Conservation (phyloP, 345 rosid species). For the Populus ilicifolia region DNA sequence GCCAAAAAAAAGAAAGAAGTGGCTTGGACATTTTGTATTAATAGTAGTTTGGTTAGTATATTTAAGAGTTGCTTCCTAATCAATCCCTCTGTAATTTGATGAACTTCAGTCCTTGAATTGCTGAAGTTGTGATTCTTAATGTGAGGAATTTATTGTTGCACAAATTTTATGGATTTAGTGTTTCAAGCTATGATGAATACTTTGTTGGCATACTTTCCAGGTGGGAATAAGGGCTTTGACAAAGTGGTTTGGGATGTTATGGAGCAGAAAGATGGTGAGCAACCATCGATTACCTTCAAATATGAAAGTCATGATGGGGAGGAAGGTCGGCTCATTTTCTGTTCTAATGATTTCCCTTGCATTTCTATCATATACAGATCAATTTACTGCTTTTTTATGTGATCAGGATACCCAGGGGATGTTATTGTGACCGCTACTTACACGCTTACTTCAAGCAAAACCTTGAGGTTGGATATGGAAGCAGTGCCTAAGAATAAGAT, state of each 20-base stretch:
- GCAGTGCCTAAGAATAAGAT: slow-evolving; percentile 61
- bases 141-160: background rate
- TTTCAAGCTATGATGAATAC: background rate
- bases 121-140: background rate
- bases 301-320: slow-evolving; percentile 72
- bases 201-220: slow-evolving; percentile 24
- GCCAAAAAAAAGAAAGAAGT: too few relatives aligned
- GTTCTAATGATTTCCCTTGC: background rate
- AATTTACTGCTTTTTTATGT: background rate
- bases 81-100: too few relatives aligned
- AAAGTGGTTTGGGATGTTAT: slow-evolving; percentile 71
- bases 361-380: background rate
- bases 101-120: background rate
- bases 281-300: slow-evolving; percentile 66
- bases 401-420: slow-evolving; percentile 70
- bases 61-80: too few relatives aligned
- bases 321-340: slow-evolving; percentile 47
- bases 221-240: slow-evolving; percentile 82
- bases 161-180: background rate
- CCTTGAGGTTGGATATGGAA: slow-evolving; percentile 79
- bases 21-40: too few relatives aligned
- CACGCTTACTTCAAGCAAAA: slow-evolving; percentile 53
- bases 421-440: slow-evolving; percentile 65
- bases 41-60: too few relatives aligned
- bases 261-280: slow-evolving; percentile 51